Percentiles rank a stretch among this genome's conserved stretches.
phyloP scores from a whole-genome alignment of 345 rosid genomes.

The Diplotaxis tenuifolia region DNA sequence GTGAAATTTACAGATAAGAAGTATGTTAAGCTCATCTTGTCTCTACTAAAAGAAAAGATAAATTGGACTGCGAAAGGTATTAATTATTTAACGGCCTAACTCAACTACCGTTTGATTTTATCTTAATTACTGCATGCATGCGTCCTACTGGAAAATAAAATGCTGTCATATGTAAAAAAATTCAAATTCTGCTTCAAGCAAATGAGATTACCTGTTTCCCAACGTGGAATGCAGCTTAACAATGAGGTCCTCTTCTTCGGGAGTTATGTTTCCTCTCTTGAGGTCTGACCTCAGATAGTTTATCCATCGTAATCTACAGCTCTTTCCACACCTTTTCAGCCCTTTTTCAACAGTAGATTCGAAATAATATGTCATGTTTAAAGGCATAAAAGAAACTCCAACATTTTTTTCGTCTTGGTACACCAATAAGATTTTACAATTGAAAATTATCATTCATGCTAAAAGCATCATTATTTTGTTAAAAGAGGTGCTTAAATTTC shows the following conservation, averaged over 20 bases:
- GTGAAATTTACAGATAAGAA: too few species aligned
- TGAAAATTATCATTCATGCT: not conserved
- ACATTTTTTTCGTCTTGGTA: not conserved
- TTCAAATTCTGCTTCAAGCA: not conserved
- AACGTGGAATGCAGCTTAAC: slow-evolving; percentile 48
- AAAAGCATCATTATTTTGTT: too few species aligned
- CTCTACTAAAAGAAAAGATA: not conserved
- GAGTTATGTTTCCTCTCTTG: slow-evolving; percentile 53
- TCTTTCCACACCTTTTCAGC: slow-evolving; percentile 52
- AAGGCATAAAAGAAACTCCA: not conserved
- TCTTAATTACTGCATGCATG: not conserved
- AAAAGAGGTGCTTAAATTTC: too few species aligned
- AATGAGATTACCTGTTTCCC: slow-evolving; percentile 41
- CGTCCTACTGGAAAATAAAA: not conserved
- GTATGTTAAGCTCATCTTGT: not conserved
- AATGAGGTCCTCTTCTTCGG: slow-evolving; percentile 53
- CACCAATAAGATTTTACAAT: not conserved
- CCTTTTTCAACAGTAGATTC: slow-evolving; percentile 18
- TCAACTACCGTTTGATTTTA: not conserved
- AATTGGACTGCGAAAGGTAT: not conserved
- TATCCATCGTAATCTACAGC: slow-evolving; percentile 57
- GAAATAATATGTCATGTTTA: not conserved
- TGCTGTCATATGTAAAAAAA: not conserved
- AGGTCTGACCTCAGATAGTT: slow-evolving; percentile 54
- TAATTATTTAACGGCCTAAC: not conserved